Evolutionary conservation across 495 filamentous ascomycete species (phyloP), one percentile per base, ranked within the genome.

Genomic region (Aspergillus indologenus): DNA sequence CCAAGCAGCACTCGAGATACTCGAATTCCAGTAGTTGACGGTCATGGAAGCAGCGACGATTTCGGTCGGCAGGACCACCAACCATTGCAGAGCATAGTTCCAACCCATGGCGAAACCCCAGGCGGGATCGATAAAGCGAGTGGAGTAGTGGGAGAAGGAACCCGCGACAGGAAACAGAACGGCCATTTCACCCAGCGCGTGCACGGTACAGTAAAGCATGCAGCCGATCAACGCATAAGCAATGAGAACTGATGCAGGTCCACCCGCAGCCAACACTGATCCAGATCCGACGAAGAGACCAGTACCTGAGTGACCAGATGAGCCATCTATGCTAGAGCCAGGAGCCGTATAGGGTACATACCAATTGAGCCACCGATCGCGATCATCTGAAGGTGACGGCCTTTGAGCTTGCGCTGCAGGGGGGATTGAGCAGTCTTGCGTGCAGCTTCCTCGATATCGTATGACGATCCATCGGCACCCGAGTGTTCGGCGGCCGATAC

Each of bases 41-140:
- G 91, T 96, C 40, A 96, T 87, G 21, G 91, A 88, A 11, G 92
- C 93, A 2, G 94, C 87, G 54, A 96, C 89, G 53, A 97, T 89
- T 73, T 98, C 94, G 22, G 96, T 77, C 0, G 94, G 94, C 14
- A 98, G 73, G 1, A 92, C 86, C 34, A 91, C 79, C 0, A 98
- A 83, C 94, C 94, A 97, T 78, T 97, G 92, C 65, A 98, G 65
- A 4, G 90, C 91, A 70, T 98, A 98, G 80, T 96, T 96, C 93
- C 92, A 96, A 24, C 94, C 94, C 90, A 96, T 96, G 47, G 94
- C 92, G 65, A 97, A 97, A 0, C 94, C 94, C 93, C 92, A 97
- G 3, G 93, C 91, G 12, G 92, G 92, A 65, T 97, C 92, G 11
- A 97, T 67, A 66, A 97, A 98, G 22, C 93, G 84, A 40, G 90